phyloP scores from a whole-genome alignment of 2,329 filamentous ascomycete species.

The Trichothecium sympodiale region DNA sequence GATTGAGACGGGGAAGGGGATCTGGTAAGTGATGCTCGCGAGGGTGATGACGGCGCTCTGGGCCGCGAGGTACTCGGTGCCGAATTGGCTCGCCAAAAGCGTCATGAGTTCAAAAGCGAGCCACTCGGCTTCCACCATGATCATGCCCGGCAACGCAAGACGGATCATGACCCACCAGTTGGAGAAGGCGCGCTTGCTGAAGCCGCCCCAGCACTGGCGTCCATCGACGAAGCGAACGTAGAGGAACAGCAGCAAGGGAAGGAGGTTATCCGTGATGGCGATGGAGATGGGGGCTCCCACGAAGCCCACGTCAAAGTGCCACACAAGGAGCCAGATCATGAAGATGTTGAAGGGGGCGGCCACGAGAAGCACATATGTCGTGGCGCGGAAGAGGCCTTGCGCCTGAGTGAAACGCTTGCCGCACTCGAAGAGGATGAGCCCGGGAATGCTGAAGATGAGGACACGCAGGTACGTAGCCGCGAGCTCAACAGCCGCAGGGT shows the following conservation, averaged over 20 bases:
- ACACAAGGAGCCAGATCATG: constrained; percentile 70
- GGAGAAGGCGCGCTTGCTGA: constrained; percentile 55
- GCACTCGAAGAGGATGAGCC: constrained; percentile 65
- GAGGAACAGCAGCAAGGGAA: constrained; percentile 65
- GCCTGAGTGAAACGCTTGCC: constrained; percentile 76
- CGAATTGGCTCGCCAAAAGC: constrained; percentile 69
- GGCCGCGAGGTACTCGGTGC: constrained; percentile 69
- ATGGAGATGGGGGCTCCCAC: constrained; percentile 75
- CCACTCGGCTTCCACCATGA: constrained; percentile 93
- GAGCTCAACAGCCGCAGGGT: constrained; percentile 50
- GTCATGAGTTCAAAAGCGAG: constrained; percentile 88
- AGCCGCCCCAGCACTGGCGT: constrained; percentile 73
- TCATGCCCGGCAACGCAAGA: constrained; percentile 75
- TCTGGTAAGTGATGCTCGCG: constrained; percentile 72
- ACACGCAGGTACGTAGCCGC: constrained; percentile 65
- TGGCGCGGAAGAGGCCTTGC: constrained; percentile 70
- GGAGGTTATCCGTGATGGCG: constrained; percentile 63
- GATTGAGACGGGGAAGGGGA: constrained; percentile 85
- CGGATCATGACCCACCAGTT: constrained; percentile 79
- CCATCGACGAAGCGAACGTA: constrained; percentile 69
- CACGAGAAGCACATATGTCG: constrained; percentile 64
- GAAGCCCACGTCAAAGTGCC: constrained; percentile 58
- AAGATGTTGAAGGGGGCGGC: constrained; percentile 69
- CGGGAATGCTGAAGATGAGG: constrained; percentile 62
- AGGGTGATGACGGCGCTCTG: constrained; percentile 78